A percentile compares a stretch with the other conserved stretches of the same genome.
Conservation (phyloP, 768 basidiomycete genomes). For the Lactifluus echinatus region DNA sequence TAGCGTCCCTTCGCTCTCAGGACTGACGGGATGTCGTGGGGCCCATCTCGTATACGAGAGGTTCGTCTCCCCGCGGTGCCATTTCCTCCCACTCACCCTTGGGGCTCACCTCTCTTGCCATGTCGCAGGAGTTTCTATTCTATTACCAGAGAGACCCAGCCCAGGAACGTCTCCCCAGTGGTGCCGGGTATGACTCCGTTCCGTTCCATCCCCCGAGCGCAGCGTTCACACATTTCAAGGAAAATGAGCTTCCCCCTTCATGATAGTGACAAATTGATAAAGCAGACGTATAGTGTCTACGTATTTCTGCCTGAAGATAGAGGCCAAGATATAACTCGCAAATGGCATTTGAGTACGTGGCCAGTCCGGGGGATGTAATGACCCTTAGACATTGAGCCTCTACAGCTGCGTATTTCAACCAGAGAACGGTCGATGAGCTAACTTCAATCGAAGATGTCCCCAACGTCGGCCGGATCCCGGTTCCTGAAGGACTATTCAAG, state of each 20-base stretch:
- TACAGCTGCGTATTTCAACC: slow-evolving; percentile 76
- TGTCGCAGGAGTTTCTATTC: slow-evolving; percentile 66
- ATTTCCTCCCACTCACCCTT: background rate
- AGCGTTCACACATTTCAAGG: slow-evolving; percentile 23
- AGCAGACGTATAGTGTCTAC: slow-evolving; percentile 77
- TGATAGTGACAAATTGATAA: slow-evolving; percentile 43
- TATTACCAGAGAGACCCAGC: slow-evolving; percentile 51
- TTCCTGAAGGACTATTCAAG: slow-evolving; percentile 60
- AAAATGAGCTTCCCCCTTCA: slow-evolving; percentile 32
- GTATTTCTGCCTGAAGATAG: slow-evolving; percentile 42
- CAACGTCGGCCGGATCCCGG: slow-evolving; percentile 46
- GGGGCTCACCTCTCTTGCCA: background rate
- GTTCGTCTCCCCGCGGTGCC: slow-evolving; percentile 35
- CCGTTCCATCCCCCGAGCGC: background rate
- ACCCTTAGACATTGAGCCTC: slow-evolving; percentile 14
- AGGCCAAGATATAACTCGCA: slow-evolving; percentile 33
- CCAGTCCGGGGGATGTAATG: background rate
- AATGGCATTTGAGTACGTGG: slow-evolving; percentile 75
- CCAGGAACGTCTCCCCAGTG: slow-evolving; percentile 21
- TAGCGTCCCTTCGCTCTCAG: background rate
- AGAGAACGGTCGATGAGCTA: slow-evolving; percentile 61
- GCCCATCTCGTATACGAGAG: slow-evolving; percentile 75
- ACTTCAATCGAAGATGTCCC: slow-evolving; percentile 63
- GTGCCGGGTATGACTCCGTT: slow-evolving; percentile 15
- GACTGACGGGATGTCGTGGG: slow-evolving; percentile 78